Evolutionary conservation across 768 basidiomycete species (phyloP).

Genomic region (Russula olivacea): DNA sequence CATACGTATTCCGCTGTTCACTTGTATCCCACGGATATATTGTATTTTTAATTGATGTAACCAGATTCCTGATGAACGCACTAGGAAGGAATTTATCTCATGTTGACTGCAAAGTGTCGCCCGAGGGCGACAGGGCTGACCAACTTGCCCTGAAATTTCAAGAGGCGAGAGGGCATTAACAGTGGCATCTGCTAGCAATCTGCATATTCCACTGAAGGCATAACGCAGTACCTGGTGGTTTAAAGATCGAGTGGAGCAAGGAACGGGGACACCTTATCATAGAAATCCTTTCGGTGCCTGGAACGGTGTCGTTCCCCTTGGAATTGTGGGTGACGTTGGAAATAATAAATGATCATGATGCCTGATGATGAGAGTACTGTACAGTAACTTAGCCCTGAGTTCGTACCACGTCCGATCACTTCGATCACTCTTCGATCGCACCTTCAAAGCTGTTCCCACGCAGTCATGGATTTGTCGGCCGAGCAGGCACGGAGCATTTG

Average conservation of each 20-base stretch:
- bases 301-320: background rate
- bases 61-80: background rate
- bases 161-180: too few species aligned
- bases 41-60: background rate
- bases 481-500: background rate
- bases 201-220: background rate
- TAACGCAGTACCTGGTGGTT: background rate
- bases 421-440: background rate
- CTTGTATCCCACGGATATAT: background rate
- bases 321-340: background rate
- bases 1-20: background rate
- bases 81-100: background rate
- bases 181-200: background rate
- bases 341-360: too few species aligned
- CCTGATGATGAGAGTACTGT: too few species aligned
- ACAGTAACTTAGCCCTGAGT: background rate
- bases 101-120: background rate
- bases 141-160: background rate
- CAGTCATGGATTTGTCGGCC: background rate
- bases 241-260: background rate
- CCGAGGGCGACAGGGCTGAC: background rate
- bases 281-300: conserved; percentile 1
- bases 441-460: background rate
- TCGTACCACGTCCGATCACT: background rate
- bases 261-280: too few species aligned